Conservation (phyloP, 805 yeast species). For the Metschnikowia aberdeeniae region DNA sequence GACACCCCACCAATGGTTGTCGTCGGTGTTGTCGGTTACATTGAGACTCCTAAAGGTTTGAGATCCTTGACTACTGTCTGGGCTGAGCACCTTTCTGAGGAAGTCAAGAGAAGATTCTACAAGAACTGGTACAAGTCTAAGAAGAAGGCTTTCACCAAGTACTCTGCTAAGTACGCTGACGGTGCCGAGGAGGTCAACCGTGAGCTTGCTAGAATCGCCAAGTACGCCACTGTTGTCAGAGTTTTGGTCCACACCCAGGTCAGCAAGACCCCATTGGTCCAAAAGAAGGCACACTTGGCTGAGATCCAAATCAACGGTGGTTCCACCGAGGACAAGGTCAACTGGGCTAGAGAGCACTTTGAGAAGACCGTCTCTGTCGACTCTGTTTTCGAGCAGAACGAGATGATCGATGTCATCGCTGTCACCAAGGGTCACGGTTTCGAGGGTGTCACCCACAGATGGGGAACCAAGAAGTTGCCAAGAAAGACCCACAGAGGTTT, state of each 20-base stretch:
- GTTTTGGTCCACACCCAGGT: slow-evolving; percentile 99
- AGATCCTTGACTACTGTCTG: slow-evolving; percentile 99
- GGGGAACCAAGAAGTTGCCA: slow-evolving; percentile 99
- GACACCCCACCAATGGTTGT: slow-evolving; percentile 99
- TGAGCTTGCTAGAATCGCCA: slow-evolving; percentile 97
- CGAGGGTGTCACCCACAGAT: slow-evolving; percentile 99
- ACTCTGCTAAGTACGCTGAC: slow-evolving; percentile 96
- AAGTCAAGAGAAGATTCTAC: slow-evolving; percentile 99
- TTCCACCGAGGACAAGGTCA: slow-evolving; percentile 93
- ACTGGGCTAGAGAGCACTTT: slow-evolving; percentile 98
- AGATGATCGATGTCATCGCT: slow-evolving; percentile 97
- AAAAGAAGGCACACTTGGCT: slow-evolving; percentile 99
- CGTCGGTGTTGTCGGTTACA: slow-evolving; percentile 99
- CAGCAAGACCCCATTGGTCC: slow-evolving; percentile 98
- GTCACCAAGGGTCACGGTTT: slow-evolving; percentile 99
- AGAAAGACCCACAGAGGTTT: slow-evolving; percentile 99
- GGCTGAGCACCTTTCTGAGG: slow-evolving; percentile 99
- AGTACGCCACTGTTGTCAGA: slow-evolving; percentile 98
- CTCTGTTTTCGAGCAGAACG: slow-evolving; percentile 97
- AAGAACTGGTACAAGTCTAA: slow-evolving; percentile 99
- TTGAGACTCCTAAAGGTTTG: slow-evolving; percentile 99
- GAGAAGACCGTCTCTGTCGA: slow-evolving; percentile 97
- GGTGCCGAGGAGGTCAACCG: slow-evolving; percentile 84
- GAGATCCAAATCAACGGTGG: slow-evolving; percentile 99
- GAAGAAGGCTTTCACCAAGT: slow-evolving; percentile 99